Conservation (phyloP, 2,329 filamentous ascomycete species). For the Venturia aucupariae region DNA sequence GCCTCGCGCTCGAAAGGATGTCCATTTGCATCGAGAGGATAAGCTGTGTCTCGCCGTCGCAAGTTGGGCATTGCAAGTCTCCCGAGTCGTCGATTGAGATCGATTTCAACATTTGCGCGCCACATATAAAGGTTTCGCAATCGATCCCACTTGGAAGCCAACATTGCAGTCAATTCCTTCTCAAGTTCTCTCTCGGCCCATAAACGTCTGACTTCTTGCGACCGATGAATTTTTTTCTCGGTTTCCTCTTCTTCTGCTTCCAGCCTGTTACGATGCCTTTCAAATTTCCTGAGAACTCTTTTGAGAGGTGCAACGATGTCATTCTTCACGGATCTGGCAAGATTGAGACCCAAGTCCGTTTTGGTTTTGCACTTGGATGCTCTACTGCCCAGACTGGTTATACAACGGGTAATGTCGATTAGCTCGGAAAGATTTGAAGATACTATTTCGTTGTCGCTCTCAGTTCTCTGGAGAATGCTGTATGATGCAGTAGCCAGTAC, state of each 20-base stretch:
- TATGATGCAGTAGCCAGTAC: not conserved
- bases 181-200: not conserved
- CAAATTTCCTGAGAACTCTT: constrained; percentile 1
- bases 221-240: not conserved
- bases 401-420: not conserved
- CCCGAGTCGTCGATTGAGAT: not conserved
- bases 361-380: not conserved
- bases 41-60: not conserved
- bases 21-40: constrained; percentile 10
- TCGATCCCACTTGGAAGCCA: not conserved
- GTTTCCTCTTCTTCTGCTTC: not conserved
- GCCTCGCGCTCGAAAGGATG: constrained; percentile 8
- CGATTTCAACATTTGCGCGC: not conserved
- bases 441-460: not conserved
- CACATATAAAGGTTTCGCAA: not conserved
- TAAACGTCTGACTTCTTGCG: not conserved
- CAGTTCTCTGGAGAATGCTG: not conserved
- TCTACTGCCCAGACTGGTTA: not conserved
- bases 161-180: not conserved
- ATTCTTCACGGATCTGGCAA: not conserved
- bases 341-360: not conserved
- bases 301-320: constrained; percentile 9
- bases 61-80: not conserved
- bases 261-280: not conserved
- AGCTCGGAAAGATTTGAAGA: not conserved